Evolutionary conservation across 2,329 filamentous ascomycete species (phyloP).

Genomic region (Arthrobotrys conoides): DNA sequence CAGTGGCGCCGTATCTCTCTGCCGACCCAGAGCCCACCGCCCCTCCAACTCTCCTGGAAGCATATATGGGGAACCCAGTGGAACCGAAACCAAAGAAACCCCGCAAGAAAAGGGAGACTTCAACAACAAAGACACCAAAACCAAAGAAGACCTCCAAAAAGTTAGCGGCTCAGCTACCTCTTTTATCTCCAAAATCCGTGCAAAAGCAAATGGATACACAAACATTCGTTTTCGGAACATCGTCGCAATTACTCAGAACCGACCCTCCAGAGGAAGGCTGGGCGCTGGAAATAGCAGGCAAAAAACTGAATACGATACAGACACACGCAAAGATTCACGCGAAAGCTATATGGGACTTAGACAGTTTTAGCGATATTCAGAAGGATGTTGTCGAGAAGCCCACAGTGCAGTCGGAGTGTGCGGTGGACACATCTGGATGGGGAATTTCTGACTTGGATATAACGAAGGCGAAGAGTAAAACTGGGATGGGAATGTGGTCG

Average conservation of each 20-base stretch:
- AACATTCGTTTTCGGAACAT: conserved; percentile 53
- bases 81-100: conserved; percentile 18
- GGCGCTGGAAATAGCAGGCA: conserved; percentile 43
- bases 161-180: neutral
- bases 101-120: conserved; percentile 20
- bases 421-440: conserved; percentile 44
- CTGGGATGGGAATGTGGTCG: conserved; percentile 28
- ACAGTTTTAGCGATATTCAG: conserved; percentile 18
- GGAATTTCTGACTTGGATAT: conserved; percentile 52
- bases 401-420: conserved; percentile 20
- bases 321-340: conserved; percentile 49
- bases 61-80: neutral
- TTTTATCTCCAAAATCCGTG: conserved; percentile 43
- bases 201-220: conserved; percentile 43
- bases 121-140: conserved; percentile 7
- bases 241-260: conserved; percentile 39
- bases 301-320: conserved; percentile 48
- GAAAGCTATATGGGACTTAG: conserved; percentile 38
- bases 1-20: conserved; percentile 43
- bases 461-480: conserved; percentile 7
- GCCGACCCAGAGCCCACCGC: neutral
- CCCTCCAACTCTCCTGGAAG: neutral
- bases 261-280: conserved; percentile 44
- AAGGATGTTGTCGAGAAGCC: neutral
- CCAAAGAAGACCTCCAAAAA: conserved; percentile 34